Base-by-base conservation (phyloP, 2,329 filamentous ascomycete species). In the Hypoxylon sp. region DNA sequence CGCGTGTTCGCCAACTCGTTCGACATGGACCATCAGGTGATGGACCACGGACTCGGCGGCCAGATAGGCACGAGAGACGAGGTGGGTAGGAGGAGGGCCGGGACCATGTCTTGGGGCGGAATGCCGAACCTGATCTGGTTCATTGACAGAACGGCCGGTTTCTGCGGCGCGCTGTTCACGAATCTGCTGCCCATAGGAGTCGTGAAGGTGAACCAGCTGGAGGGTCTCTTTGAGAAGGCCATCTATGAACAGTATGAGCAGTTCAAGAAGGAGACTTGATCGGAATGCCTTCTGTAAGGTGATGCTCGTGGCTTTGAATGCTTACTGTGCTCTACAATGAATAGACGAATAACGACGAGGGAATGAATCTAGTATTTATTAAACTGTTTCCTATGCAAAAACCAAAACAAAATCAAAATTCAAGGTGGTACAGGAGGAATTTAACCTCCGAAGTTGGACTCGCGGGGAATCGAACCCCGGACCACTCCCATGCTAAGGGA, bases 391-490 rank as follows among this genome's bases (percentile, higher is more conserved):
- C n/a, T n/a, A n/a, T n/a, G n/a, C n/a, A 31, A 33, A 18, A 13
- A 18, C 9, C 21, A 27, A 47, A 37, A 42, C 18, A 8, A 11
- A 2, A 31, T 29, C 53, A 55, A 59, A 49, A 43, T n/a, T n/a
- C n/a, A 33, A 26, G 23, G 37, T 58, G 60, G 56, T 55, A 60
- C 26, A 48, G 48, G 48, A 63, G 60, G 60, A 57, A 57, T 60
- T 31, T 48, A 63, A 63, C 60, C 62, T 64, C 56, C 38, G 31
- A 23, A 17, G 46, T 41, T 78, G 76, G 77, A 78, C 75, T 75
- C 72, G 75, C 75, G 72, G 76, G 75, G 76, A 78, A 78, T 78
- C 75, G 75, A 78, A 77, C 75, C 75, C 74, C 72, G 73, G 75
- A 77, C 76, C 76, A 73, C 76, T 72, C 75, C 75, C 75, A 78